phyloP scores from a whole-genome alignment of 352 stramenopile species.

The Vaucheria bursata region DNA sequence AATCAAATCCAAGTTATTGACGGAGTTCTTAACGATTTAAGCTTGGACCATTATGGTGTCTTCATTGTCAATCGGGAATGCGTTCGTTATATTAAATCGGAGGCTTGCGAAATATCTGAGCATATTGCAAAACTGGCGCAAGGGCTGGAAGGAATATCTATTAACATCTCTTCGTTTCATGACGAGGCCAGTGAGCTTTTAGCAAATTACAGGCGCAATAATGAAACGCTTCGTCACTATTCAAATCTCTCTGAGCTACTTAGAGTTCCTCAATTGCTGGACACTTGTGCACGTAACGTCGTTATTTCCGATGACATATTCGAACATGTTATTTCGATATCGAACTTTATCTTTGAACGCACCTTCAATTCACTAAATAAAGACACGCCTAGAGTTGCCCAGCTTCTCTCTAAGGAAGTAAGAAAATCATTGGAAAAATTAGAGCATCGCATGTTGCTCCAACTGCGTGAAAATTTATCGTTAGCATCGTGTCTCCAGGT shows the following conservation, averaged over 20 bases:
- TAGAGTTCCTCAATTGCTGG: slow-evolving; percentile 91
- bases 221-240: slow-evolving; percentile 79
- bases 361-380: background rate
- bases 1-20: slow-evolving; percentile 2
- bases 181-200: slow-evolving; percentile 36
- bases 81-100: slow-evolving; percentile 22
- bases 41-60: slow-evolving; percentile 37
- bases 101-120: slow-evolving; percentile 18
- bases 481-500: slow-evolving; percentile 52
- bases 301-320: slow-evolving; percentile 63
- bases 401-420: slow-evolving; percentile 37
- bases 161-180: slow-evolving; percentile 30
- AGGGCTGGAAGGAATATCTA: slow-evolving; percentile 24
- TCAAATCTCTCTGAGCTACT: slow-evolving; percentile 86
- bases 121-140: slow-evolving; percentile 12
- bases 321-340: slow-evolving; percentile 88
- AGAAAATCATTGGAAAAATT: slow-evolving; percentile 15
- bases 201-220: slow-evolving; percentile 60
- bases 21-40: slow-evolving; percentile 28
- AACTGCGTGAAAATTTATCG: slow-evolving; percentile 49
- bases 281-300: slow-evolving; percentile 83
- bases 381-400: slow-evolving; percentile 23
- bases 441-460: slow-evolving; percentile 23
- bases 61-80: slow-evolving; percentile 47
- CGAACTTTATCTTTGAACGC: slow-evolving; percentile 75